These are phyloP conservation scores for Epichloe bromicola DNA, from an alignment of 2,329 filamentous ascomycete genomes.

Conservation along the genomic window DNA sequence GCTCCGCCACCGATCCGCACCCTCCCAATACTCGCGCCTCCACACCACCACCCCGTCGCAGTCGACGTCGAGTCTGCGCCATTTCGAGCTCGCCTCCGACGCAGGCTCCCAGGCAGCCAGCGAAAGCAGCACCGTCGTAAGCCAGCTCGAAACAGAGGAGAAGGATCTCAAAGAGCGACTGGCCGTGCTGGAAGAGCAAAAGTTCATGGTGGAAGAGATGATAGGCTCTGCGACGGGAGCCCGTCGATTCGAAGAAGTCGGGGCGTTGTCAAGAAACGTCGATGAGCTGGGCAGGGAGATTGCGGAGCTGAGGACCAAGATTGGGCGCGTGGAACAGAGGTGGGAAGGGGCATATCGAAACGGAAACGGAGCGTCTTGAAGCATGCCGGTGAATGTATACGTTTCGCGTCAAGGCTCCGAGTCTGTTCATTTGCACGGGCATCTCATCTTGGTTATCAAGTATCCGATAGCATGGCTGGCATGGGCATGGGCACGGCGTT, in stretches of 20 bases:
- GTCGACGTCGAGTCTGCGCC: conserved; percentile 28
- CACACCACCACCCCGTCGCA: conserved; percentile 20
- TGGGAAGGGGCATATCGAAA: conserved; percentile 40
- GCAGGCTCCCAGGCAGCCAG: conserved; percentile 31
- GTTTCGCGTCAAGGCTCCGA: too few relatives aligned
- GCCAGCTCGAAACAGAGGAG: conserved; percentile 64
- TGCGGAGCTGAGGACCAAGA: conserved; percentile 47
- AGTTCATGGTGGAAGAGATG: conserved; percentile 81
- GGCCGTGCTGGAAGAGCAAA: conserved; percentile 81
- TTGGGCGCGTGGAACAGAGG: conserved; percentile 50
- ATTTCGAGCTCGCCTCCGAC: conserved; percentile 35
- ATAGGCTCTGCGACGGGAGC: conserved; percentile 62
- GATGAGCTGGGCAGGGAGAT: conserved; percentile 77
- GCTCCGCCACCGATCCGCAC: conserved; percentile 32
- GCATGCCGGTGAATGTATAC: neutral
- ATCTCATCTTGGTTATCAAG: too few relatives aligned
- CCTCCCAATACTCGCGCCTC: conserved; percentile 17
- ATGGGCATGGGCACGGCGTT: conserved; percentile 15
- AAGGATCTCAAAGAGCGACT: conserved; percentile 67
- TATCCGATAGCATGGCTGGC: conserved; percentile 11
- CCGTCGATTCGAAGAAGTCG: conserved; percentile 75
- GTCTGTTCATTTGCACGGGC: too few relatives aligned
- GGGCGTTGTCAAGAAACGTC: conserved; percentile 63
- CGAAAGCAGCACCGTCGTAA: conserved; percentile 40
- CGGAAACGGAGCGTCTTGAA: conserved; percentile 10